phyloP scores from a whole-genome alignment of 2,329 filamentous ascomycete species.

The Sclerotinia subarctica region DNA sequence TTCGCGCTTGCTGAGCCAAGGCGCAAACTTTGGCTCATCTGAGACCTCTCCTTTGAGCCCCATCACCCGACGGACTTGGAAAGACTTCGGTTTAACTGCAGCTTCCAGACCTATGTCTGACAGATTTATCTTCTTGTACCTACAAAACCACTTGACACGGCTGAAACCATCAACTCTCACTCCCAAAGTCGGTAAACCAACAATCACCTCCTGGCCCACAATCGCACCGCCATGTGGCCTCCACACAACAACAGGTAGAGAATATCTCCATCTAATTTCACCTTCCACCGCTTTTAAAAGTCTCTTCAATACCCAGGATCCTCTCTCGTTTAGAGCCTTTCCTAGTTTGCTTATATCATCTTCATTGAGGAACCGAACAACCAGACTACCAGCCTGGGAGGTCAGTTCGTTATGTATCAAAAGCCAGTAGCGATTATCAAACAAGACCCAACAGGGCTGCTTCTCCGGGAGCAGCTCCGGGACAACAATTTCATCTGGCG shows the following conservation, averaged over 20 bases:
- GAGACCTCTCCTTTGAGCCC: constrained; percentile 3
- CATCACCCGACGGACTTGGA: not conserved
- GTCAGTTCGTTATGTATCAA: not conserved
- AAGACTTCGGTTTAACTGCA: not conserved
- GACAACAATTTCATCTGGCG: constrained; percentile 37
- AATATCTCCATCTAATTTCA: constrained; percentile 4
- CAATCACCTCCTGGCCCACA: not conserved
- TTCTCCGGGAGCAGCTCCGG: not conserved
- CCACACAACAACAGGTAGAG: constrained; percentile 10
- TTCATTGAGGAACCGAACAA: not conserved
- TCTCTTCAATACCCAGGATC: not conserved
- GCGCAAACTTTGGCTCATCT: not conserved
- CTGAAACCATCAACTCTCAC: not conserved
- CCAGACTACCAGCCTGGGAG: not conserved
- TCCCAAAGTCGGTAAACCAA: constrained; percentile 13
- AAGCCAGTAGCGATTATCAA: constrained; percentile 15
- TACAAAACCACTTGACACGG: constrained; percentile 5
- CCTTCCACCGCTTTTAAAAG: not conserved
- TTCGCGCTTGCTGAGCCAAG: constrained; percentile 1
- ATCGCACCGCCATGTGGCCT: constrained; percentile 1
- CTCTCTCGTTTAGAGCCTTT: not conserved
- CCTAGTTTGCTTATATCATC: not conserved
- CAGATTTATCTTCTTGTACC: constrained; percentile 11
- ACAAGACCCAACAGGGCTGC: not conserved
- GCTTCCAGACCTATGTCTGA: constrained; percentile 2